Evolutionary conservation across 2,329 filamentous ascomycete genomes (phyloP).

Genomic region (Trichocomaceae sp.): DNA sequence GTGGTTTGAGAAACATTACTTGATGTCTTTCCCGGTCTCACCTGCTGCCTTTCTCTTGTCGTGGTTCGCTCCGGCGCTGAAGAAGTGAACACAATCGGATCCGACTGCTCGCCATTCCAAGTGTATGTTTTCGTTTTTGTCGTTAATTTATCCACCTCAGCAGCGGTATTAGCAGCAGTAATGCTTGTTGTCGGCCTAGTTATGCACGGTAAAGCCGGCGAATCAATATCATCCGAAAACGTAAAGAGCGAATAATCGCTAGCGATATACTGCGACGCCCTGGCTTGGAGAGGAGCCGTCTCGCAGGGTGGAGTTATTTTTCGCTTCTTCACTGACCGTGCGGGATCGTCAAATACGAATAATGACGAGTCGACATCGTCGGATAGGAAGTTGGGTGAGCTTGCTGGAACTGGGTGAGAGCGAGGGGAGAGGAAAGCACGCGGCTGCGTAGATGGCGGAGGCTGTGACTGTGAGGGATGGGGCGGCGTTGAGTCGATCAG

Average conservation of each 20-base stretch:
- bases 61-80: constrained; percentile 26
- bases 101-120: constrained; percentile 26
- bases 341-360: constrained; percentile 12
- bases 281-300: background rate
- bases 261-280: background rate
- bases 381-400: constrained; percentile 13
- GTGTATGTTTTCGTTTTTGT: constrained; percentile 9
- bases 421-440: constrained; percentile 3
- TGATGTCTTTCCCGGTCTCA: background rate
- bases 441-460: constrained; percentile 14
- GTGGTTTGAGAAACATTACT: background rate
- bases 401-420: constrained; percentile 3
- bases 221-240: constrained; percentile 12
- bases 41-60: constrained; percentile 3
- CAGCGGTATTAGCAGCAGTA: background rate
- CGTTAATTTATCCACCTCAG: background rate
- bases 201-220: background rate
- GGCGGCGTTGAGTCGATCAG: constrained; percentile 33
- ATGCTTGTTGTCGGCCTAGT: background rate
- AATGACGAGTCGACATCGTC: constrained; percentile 13
- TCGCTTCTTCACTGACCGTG: constrained; percentile 7
- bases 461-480: constrained; percentile 4
- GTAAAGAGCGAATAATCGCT: constrained; percentile 10
- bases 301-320: constrained; percentile 6
- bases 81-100: constrained; percentile 40